These are phyloP conservation scores for Mimosa pudica DNA, from an alignment of 306 rosid genomes.

Conservation along the genomic window DNA sequence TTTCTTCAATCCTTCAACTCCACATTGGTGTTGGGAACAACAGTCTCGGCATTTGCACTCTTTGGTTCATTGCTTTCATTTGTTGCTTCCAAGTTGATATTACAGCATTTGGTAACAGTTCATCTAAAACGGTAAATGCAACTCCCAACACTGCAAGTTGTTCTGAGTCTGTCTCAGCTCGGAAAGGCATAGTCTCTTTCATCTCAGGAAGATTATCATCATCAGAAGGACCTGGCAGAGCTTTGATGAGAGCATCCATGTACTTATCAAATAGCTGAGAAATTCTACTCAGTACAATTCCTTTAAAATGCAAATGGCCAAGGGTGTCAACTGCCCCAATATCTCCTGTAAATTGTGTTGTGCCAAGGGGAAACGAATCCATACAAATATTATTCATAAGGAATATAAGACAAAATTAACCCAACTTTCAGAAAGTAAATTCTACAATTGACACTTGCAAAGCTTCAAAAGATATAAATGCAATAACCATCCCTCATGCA, in stretches of 20 bases:
- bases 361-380: slow-evolving; percentile 1
- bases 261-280: slow-evolving; percentile 78
- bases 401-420: slow-evolving; percentile 9
- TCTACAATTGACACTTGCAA: slow-evolving; percentile 17
- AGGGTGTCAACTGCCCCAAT: slow-evolving; percentile 82
- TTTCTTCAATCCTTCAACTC: slow-evolving; percentile 96
- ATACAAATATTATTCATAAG: not conserved
- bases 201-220: slow-evolving; percentile 84
- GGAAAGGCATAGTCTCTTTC: slow-evolving; percentile 67
- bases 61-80: slow-evolving; percentile 56
- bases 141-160: slow-evolving; percentile 87
- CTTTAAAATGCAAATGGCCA: slow-evolving; percentile 79
- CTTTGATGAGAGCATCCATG: slow-evolving; percentile 85
- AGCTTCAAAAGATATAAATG: slow-evolving; percentile 22
- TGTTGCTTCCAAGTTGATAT: slow-evolving; percentile 68
- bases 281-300: slow-evolving; percentile 69
- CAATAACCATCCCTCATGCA: slow-evolving; percentile 22
- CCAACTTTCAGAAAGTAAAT: slow-evolving; percentile 19
- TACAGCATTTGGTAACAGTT: slow-evolving; percentile 78
- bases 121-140: slow-evolving; percentile 88
- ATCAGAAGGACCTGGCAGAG: slow-evolving; percentile 86
- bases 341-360: slow-evolving; percentile 65
- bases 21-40: slow-evolving; percentile 46
- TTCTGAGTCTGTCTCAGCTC: slow-evolving; percentile 96
- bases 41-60: slow-evolving; percentile 52